Percentiles rank a stretch among this genome's conserved stretches.
Evolutionary conservation across 768 basidiomycete genomes (phyloP).

Genomic region (Ramaria rubella): DNA sequence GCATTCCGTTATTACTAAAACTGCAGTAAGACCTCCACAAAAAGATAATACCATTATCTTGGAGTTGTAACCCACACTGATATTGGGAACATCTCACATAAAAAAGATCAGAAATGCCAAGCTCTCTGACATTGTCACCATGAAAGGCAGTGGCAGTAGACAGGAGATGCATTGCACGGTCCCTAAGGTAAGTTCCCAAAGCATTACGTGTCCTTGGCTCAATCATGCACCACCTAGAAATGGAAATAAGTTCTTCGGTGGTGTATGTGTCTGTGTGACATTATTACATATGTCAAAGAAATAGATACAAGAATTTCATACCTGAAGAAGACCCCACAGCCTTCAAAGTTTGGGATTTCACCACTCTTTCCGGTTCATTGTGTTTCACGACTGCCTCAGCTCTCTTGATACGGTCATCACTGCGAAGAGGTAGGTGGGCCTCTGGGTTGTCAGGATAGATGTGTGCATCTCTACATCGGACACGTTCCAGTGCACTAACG

Average conservation of each 20-base stretch:
- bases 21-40: neutral
- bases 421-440: too few species aligned
- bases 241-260: constrained; percentile 17
- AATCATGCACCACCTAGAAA: constrained; percentile 19
- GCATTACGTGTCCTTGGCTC: neutral
- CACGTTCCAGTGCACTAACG: constrained; percentile 25
- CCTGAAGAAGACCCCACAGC: too few species aligned
- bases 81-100: neutral
- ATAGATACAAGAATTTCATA: neutral
- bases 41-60: neutral
- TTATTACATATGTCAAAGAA: neutral
- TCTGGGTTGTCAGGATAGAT: neutral
- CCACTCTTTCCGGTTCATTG: neutral
- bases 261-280: constrained; percentile 22
- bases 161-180: too few species aligned
- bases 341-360: neutral
- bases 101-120: constrained; percentile 25
- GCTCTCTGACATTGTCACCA: too few species aligned
- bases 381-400: neutral
- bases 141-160: constrained; percentile 18
- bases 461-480: constrained; percentile 13
- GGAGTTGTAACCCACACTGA: too few species aligned
- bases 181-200: too few species aligned
- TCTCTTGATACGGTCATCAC: too few species aligned
- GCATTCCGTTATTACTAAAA: neutral